These are phyloP conservation scores for Stemphylium lycopersici DNA, from an alignment of 2,329 filamentous ascomycete genomes.

Conservation along the genomic window DNA sequence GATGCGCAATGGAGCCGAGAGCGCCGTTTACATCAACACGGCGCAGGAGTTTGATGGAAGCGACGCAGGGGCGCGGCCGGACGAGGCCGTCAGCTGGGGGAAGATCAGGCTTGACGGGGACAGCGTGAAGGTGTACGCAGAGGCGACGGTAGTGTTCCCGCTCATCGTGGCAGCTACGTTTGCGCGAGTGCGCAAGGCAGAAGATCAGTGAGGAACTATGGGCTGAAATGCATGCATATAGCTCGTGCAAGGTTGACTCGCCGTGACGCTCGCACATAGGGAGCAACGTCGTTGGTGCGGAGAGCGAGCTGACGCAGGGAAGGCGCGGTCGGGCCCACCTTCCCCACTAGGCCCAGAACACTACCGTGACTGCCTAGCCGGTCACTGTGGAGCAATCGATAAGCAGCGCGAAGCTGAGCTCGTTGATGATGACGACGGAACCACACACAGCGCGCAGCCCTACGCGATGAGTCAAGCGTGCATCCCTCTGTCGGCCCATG, in stretches of 20 bases:
- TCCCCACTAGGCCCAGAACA: slow-evolving; percentile 19
- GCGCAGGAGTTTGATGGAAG: slow-evolving; percentile 97
- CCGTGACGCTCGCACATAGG: slow-evolving; percentile 3
- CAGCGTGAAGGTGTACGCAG: slow-evolving; percentile 81
- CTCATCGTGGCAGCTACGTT: slow-evolving; percentile 71
- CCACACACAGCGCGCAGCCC: slow-evolving; percentile 12
- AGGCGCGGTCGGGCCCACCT: slow-evolving; percentile 27
- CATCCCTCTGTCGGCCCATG: neutral
- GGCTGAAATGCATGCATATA: neutral
- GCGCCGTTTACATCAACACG: slow-evolving; percentile 97
- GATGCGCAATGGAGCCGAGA: slow-evolving; percentile 97
- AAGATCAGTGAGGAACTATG: neutral
- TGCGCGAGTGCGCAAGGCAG: slow-evolving; percentile 49
- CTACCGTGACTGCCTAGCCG: slow-evolving; percentile 29
- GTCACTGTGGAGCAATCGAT: slow-evolving; percentile 26
- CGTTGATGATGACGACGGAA: slow-evolving; percentile 1
- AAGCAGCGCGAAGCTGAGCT: slow-evolving; percentile 17
- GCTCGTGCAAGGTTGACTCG: neutral
- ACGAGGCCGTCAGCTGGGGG: slow-evolving; percentile 97
- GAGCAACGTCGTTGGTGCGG: slow-evolving; percentile 23
- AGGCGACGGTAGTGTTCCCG: slow-evolving; percentile 71
- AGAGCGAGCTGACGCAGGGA: slow-evolving; percentile 30
- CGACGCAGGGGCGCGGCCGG: slow-evolving; percentile 90
- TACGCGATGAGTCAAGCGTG: slow-evolving; percentile 18
- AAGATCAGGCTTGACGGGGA: slow-evolving; percentile 93